Percentiles rank a stretch among this genome's conserved stretches.
phyloP scores from a whole-genome alignment of 306 rosid genomes.

The Cicer chorassanicum region DNA sequence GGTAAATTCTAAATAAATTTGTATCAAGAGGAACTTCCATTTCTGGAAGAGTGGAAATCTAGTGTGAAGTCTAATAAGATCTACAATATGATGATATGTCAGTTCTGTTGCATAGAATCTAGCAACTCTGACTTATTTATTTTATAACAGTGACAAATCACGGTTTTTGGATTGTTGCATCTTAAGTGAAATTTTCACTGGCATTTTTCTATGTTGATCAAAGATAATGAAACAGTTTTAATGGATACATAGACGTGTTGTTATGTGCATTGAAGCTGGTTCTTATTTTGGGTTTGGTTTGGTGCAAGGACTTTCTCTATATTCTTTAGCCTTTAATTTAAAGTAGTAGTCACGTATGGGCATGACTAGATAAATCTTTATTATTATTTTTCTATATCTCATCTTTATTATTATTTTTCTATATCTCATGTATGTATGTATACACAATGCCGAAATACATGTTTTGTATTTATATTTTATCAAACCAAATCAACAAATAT shows the following conservation, averaged over 20 bases:
- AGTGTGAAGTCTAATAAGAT: neutral
- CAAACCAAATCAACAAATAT: constrained; percentile 35
- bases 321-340: neutral
- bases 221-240: neutral
- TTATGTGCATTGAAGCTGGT: neutral
- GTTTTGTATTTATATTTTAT: constrained; percentile 5
- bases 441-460: neutral
- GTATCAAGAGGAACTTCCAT: constrained; percentile 8
- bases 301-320: neutral
- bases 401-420: neutral
- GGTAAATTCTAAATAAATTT: neutral
- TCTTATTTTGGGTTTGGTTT: neutral
- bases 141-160: neutral
- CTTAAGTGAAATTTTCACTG: neutral
- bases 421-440: neutral
- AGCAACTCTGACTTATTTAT: neutral
- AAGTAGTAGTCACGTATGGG: neutral
- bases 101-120: neutral
- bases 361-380: neutral
- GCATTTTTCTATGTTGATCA: constrained; percentile 8
- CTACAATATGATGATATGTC: neutral
- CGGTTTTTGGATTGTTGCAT: neutral
- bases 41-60: neutral
- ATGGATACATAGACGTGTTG: neutral
- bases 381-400: neutral